Conservation (phyloP, 2,329 filamentous ascomycete genomes). For the Stagonosporopsis chrysanthemi region DNA sequence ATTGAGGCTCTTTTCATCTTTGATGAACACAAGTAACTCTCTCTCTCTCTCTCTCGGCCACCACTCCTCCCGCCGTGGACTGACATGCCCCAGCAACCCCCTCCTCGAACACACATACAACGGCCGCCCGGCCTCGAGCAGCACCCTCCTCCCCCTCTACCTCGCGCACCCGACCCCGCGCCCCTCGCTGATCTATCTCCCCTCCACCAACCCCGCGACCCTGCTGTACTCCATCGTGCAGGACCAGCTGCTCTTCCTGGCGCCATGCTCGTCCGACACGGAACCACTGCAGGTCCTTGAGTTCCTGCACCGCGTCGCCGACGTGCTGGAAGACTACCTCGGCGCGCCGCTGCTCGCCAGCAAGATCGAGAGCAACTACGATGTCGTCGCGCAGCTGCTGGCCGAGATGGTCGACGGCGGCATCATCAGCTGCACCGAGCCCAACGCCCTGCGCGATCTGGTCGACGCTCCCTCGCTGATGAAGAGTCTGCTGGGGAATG, state of each 20-base stretch:
- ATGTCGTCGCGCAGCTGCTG: constrained; percentile 90
- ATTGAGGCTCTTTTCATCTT: constrained; percentile 97
- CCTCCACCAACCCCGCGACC: constrained; percentile 82
- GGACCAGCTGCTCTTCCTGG: constrained; percentile 84
- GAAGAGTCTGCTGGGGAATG: constrained; percentile 85
- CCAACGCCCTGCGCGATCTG: constrained; percentile 87
- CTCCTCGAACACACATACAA: constrained; percentile 91
- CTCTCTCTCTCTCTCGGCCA: too few relatives aligned
- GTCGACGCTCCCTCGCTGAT: constrained; percentile 92
- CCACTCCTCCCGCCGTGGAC: neutral
- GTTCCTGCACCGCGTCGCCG: constrained; percentile 91
- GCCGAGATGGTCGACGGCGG: constrained; percentile 97
- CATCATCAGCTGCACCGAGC: constrained; percentile 86
- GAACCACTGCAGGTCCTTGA: constrained; percentile 91
- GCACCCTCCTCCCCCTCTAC: constrained; percentile 83
- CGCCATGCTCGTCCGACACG: constrained; percentile 83
- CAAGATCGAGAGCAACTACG: constrained; percentile 89
- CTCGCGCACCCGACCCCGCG: constrained; percentile 81
- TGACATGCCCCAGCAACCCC: constrained; percentile 69
- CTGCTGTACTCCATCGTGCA: constrained; percentile 89
- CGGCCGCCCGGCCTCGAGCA: constrained; percentile 77
- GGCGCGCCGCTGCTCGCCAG: constrained; percentile 83
- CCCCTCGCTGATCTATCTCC: constrained; percentile 84
- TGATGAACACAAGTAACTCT: constrained; percentile 85
- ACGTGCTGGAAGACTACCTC: constrained; percentile 93